Evolutionary conservation across 2,329 filamentous ascomycete genomes (phyloP), one percentile per base, ranked within the genome.

Genomic region (Grosmannia serpens): DNA sequence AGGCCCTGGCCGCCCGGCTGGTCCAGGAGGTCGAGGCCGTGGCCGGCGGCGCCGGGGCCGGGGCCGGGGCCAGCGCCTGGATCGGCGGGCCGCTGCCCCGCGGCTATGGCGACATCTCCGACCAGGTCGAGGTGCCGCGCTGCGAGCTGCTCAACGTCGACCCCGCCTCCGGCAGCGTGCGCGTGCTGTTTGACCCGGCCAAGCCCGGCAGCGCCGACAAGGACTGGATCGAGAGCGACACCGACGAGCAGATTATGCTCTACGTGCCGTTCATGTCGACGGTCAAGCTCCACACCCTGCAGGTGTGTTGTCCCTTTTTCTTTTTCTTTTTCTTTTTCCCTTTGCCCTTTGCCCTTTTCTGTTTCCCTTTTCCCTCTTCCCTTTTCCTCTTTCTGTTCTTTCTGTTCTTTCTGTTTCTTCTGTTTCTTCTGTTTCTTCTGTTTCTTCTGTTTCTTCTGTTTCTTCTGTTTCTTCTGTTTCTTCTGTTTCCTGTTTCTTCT

Each of bases 141-240:
- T 77, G 94, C 64, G 94, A 99, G 70, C 79, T 97, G 58, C 75
- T 97, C 67, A 99, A 99, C 69, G 83, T 88, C 27, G 89, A 95
- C 67, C 85, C 83, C 65, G 84, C 88, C 50, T 83, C 85, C 62
- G 91, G 88, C 10, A 77, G 79, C 44, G 88, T 91, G 59, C 81
- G 85, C 64, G 82, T 83, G 10, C 76, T 97, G 22, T 91, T 97
- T 69, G 84, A 86, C n/a, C 64, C 66, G 5, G 74, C 77, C 59
- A 84, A 86, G 71, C 91, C 91, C 7, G 83, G 78, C 57, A 44
- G n/a, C 24, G 38, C 84, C 66, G 73, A 75, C 38, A 83, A 82
- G 68, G 92, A 99, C 73, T 97, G 89, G 86, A 85, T 97, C 26
- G 89, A 96, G 77, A 96, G 90, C 71, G 92, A 96, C 69, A 95